Base-by-base conservation (phyloP, 2,329 filamentous ascomycete species). In the Tolypocladium tropicale region DNA sequence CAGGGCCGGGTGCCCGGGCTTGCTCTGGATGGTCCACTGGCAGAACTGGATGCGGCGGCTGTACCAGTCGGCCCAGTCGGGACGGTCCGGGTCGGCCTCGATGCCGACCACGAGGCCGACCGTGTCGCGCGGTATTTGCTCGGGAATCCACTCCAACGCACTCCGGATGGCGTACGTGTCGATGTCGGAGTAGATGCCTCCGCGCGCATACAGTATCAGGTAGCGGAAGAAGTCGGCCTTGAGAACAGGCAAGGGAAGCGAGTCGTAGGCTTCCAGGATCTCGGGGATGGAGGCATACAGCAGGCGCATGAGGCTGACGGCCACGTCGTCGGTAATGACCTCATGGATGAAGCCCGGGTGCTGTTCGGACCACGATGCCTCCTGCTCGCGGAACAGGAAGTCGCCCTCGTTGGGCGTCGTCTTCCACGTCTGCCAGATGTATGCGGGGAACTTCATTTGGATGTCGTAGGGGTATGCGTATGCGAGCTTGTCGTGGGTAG, bases 341-440 rank as follows among this genome's bases (percentile, higher is more conserved):
- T 99, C 92, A 76, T 99, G 94, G 30, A 96, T 85, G 68, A 99
- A 99, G 25, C 85, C 86, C 0, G 92, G 93, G 70, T 99, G 91
- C 65, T 87, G 76, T 62, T 89, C 80, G 10, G 89, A 87, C 94
- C 94, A 99, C 59, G 88, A 91, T 16, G 90, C 89, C 74, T 97
- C 94, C 58, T 90, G 81, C 51, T 88, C 84, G 59, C 92, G 85
- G 68, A 96, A 92, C 23, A 78, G 74, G 68, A 99, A 99, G 59
- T 89, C 79, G 53, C 83, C 78, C 25, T 90, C 88, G 1, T 85
- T 81, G 0, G 93, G 92, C 1, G 84, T 89, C 66, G 84, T 86
- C 72, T 95, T 96, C 94, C 94, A 99, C 16, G 94, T 99, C 78
- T 99, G 94, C 94, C 94, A 99, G 68, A 99, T 95, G 76, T 96